Percentiles rank a stretch among this genome's conserved stretches.
These are phyloP conservation scores for Aspergillus fructus DNA, from an alignment of 2,329 filamentous ascomycete genomes.

Conservation along the genomic window DNA sequence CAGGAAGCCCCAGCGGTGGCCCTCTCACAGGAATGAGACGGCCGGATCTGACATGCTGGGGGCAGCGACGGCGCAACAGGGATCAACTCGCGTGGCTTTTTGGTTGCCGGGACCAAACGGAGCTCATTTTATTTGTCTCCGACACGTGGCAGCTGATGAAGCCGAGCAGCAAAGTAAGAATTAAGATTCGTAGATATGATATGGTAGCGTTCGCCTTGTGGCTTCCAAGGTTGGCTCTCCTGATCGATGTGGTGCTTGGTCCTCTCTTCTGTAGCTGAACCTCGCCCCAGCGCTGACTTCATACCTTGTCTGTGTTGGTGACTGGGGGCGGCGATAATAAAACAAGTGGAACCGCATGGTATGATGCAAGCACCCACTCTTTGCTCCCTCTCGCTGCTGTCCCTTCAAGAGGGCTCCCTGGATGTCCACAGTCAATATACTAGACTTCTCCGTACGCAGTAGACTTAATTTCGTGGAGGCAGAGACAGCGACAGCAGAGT, in stretches of 20 bases:
- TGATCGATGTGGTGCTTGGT: background rate
- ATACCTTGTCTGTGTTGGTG: background rate
- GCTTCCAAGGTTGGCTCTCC: no score
- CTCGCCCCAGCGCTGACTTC: background rate
- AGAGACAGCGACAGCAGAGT: background rate
- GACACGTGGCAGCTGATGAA: slow-evolving; percentile 13
- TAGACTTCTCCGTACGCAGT: no score
- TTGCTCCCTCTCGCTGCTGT: background rate
- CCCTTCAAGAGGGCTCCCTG: background rate
- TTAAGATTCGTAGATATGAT: background rate
- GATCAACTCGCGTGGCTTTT: slow-evolving; percentile 14
- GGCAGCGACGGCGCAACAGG: background rate
- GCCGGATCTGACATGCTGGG: background rate
- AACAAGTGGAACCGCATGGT: background rate
- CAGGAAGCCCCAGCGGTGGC: background rate
- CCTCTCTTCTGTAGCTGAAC: background rate
- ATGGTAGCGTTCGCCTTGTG: no score
- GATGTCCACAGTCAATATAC: background rate
- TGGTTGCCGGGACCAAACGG: slow-evolving; percentile 4
- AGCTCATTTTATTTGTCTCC: background rate
- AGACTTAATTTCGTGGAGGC: background rate
- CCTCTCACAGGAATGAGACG: no score
- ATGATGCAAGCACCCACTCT: slow-evolving; percentile 5
- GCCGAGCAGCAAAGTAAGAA: background rate
- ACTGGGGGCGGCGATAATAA: background rate